Evolutionary conservation across 2,329 filamentous ascomycete species (phyloP).

Genomic region (Ophiostoma quercus): DNA sequence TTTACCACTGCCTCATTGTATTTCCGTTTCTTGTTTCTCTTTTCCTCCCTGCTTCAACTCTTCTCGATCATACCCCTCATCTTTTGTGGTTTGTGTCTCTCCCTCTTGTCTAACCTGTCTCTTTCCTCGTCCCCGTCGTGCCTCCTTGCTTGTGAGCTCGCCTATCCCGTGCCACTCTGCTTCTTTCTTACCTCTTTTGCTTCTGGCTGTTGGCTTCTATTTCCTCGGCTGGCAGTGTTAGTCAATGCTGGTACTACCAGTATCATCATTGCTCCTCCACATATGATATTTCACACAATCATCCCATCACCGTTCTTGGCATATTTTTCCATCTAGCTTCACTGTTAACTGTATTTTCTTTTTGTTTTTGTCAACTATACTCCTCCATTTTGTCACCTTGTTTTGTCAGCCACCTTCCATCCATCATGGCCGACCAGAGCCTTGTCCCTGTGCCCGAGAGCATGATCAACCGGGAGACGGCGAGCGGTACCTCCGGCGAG

Average conservation of each 20-base stretch:
- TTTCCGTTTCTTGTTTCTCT: no score
- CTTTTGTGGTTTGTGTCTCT: not conserved
- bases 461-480: not conserved
- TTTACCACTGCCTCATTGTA: no score
- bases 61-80: not conserved
- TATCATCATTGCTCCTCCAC: not conserved
- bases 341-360: not conserved
- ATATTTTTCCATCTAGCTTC: not conserved
- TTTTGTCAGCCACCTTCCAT: not conserved
- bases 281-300: not conserved
- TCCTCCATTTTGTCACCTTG: not conserved
- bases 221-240: not conserved
- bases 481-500: not conserved
- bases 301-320: not conserved
- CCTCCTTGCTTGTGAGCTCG: not conserved
- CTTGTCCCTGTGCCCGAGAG: not conserved
- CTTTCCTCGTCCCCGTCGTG: not conserved
- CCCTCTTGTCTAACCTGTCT: not conserved
- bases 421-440: not conserved
- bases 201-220: not conserved
- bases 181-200: not conserved
- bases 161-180: not conserved
- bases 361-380: not conserved
- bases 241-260: not conserved
- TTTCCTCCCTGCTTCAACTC: no score